These are phyloP conservation scores for Botrytis paeoniae DNA, from an alignment of 2,329 filamentous ascomycete species.

Conservation along the genomic window DNA sequence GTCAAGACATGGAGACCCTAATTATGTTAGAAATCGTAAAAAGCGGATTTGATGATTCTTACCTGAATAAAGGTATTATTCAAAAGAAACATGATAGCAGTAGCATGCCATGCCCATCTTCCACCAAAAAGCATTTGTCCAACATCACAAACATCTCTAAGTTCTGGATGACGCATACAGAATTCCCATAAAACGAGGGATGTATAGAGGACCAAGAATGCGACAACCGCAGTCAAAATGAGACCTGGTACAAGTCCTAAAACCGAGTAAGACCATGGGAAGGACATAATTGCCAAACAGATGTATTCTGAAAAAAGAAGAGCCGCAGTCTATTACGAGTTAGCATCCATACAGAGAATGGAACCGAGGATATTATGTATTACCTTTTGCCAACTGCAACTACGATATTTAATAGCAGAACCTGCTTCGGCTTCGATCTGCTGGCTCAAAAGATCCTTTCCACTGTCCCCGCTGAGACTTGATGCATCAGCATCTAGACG, in stretches of 20 bases:
- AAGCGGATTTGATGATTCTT: conserved; percentile 21
- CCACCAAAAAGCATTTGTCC: conserved; percentile 94
- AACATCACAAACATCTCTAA: conserved; percentile 90
- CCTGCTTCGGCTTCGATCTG: conserved; percentile 76
- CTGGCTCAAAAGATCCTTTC: conserved; percentile 44
- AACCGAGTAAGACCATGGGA: conserved; percentile 87
- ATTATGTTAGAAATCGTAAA: neutral
- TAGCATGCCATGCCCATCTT: conserved; percentile 67
- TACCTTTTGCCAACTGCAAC: conserved; percentile 84
- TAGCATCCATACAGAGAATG: neutral
- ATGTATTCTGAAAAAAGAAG: conserved; percentile 95
- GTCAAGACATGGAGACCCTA: conserved; percentile 78
- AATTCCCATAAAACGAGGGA: conserved; percentile 73
- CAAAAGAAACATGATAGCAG: conserved; percentile 82
- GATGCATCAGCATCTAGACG: conserved; percentile 29
- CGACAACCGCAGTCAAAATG: conserved; percentile 77
- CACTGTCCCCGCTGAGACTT: conserved; percentile 25
- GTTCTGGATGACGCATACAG: conserved; percentile 84
- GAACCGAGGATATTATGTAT: conserved; percentile 42
- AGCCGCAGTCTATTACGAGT: conserved; percentile 63
- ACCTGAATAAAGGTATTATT: conserved; percentile 92
- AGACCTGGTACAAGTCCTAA: conserved; percentile 83
- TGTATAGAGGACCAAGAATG: conserved; percentile 79
- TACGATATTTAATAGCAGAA: conserved; percentile 84
- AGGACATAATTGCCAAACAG: conserved; percentile 89